Base-by-base conservation (phyloP, 225 moss, liverwort and hornwort genomes). In the Pseudisothecium myosuroides region DNA sequence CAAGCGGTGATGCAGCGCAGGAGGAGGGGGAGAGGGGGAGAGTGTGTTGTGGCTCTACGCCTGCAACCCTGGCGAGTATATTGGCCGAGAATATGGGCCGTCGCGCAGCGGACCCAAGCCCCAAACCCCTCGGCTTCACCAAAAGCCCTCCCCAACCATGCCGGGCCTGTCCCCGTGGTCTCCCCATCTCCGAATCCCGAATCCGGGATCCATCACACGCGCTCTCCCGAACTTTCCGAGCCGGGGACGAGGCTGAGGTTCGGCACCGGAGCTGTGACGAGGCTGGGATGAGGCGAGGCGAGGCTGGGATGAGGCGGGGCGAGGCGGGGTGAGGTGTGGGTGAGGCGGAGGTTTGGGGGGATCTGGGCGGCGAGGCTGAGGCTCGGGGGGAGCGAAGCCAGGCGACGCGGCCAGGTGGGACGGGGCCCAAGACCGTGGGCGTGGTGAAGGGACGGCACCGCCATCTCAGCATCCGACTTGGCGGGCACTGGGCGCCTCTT, bases 401-500 rank as follows among this genome's bases (percentile, higher is more conserved):
- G 71, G 92, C 72, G 77, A 88, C 69, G 39, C 67, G 73, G 88
- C 82, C 90, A 86, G 83, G 39, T 88, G 43, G 86, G 82, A 80
- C 11, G 83, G 61, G 65, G 9, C 83, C 86, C 73, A 88, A 49
- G 52, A 60, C 86, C 92, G 90, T 90, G 83, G 82, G 45, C 31
- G 22, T 3, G 11, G 5, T 20, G 58, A 76, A n/a, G 36, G 55
- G 88, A 45, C 88, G 83, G 2, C 37, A n/a, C 83, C 83, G 83
- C 67, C 92, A 78, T 62, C 32, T 26, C 58, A 75, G 49, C 69
- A 67, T 75, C 81, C 78, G 72, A 92, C 72, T 90, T 92, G 88
- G 86, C 83, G 83, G 32, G 41, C 65, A 83, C 90, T 89, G 55
- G 90, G 89, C 90, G 92, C 92, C 90, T 52, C 92, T 83, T 90